Evolutionary conservation across 2,329 filamentous ascomycete species (phyloP).

Genomic region (Tolypocladium amazonense): DNA sequence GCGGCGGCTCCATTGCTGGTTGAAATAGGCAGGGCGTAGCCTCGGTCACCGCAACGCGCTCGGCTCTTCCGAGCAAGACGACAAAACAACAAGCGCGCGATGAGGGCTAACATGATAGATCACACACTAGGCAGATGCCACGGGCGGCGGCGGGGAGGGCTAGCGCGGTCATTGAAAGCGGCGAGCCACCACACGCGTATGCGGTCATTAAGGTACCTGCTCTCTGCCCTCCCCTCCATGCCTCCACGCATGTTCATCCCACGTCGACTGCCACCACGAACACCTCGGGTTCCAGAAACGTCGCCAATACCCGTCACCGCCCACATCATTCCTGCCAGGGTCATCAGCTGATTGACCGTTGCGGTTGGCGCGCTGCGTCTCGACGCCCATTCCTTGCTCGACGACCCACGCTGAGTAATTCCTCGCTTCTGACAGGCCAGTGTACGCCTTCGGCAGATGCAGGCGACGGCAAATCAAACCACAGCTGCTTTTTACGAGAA

Average conservation of each 20-base stretch:
- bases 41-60: not conserved
- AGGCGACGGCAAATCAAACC: not conserved
- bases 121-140: not conserved
- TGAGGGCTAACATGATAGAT: not conserved
- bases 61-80: not conserved
- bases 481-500: not conserved
- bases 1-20: no score
- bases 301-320: not conserved
- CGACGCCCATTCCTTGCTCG: no score
- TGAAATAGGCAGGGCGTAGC: no score
- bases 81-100: not conserved
- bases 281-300: not conserved
- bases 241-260: not conserved
- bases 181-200: not conserved
- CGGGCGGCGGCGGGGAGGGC: not conserved
- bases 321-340: not conserved
- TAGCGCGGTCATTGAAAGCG: not conserved
- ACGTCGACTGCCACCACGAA: not conserved
- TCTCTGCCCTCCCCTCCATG: not conserved
- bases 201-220: not conserved
- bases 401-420: conserved; percentile 23
- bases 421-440: conserved; percentile 19
- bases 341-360: not conserved
- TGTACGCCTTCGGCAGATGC: conserved; percentile 1
- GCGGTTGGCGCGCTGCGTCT: not conserved